Percentiles rank a stretch among this genome's conserved stretches.
Evolutionary conservation across 805 yeast genomes (phyloP).

Genomic region (Kuraishia molischiana): DNA sequence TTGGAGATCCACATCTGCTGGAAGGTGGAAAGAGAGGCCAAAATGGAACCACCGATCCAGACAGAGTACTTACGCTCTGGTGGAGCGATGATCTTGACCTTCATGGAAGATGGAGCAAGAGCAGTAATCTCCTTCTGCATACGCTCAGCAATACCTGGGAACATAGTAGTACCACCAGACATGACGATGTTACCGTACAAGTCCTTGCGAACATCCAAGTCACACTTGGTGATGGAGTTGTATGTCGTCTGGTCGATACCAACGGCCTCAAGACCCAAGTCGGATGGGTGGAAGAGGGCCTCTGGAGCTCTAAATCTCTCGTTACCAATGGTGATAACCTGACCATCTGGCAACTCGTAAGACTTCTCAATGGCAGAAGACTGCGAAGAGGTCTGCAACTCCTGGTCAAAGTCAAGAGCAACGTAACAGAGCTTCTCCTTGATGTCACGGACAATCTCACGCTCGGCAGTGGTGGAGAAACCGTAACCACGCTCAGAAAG

Average conservation of each 20-base stretch:
- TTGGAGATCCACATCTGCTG: conserved; percentile 99
- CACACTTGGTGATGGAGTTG: conserved; percentile 97
- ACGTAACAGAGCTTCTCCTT: conserved; percentile 99
- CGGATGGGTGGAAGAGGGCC: conserved; percentile 98
- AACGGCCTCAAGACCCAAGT: conserved; percentile 82
- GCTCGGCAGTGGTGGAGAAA: conserved; percentile 98
- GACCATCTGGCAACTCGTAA: conserved; percentile 99
- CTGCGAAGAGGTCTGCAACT: conserved; percentile 98
- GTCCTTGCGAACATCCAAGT: conserved; percentile 97
- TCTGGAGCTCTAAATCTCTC: conserved; percentile 99
- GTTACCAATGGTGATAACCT: conserved; percentile 98
- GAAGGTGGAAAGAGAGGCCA: conserved; percentile 98
- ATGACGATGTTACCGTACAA: conserved; percentile 98
- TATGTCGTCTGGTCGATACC: conserved; percentile 98
- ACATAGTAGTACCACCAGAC: conserved; percentile 99
- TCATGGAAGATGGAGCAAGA: conserved; percentile 99
- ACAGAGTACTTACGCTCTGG: conserved; percentile 99
- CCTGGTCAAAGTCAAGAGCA: conserved; percentile 98
- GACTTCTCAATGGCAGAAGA: conserved; percentile 97
- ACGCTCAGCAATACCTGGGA: conserved; percentile 99
- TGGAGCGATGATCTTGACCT: conserved; percentile 98
- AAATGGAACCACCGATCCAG: conserved; percentile 99
- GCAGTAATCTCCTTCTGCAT: conserved; percentile 99
- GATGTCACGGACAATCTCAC: conserved; percentile 91
- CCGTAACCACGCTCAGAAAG: conserved; percentile 98